Percentiles rank a stretch among this genome's conserved stretches.
phyloP scores from a whole-genome alignment of 306 rosid genomes.

The Rubus idaeus region DNA sequence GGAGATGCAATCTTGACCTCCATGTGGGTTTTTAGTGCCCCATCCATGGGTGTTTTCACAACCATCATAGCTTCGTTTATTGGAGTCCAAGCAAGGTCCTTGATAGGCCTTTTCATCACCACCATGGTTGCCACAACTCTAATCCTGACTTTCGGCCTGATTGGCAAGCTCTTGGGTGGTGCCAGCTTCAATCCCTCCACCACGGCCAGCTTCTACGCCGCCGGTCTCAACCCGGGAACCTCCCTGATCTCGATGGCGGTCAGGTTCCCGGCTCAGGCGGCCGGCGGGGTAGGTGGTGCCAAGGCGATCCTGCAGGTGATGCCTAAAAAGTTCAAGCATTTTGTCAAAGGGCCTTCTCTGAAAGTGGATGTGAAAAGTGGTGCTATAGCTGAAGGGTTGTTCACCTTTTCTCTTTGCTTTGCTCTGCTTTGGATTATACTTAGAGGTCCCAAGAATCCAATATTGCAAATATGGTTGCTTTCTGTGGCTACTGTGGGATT shows the following conservation, averaged over 20 bases:
- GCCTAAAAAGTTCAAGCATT: slow-evolving; percentile 33
- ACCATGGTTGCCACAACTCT: slow-evolving; percentile 31
- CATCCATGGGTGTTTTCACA: slow-evolving; percentile 38
- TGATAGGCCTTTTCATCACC: slow-evolving; percentile 40
- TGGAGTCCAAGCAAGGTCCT: slow-evolving; percentile 34
- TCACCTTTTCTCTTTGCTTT: slow-evolving; percentile 45
- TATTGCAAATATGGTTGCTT: slow-evolving; percentile 51
- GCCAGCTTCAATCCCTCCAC: slow-evolving; percentile 57
- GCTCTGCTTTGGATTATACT: slow-evolving; percentile 38
- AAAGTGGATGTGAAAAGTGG: slow-evolving; percentile 57
- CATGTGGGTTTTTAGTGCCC: slow-evolving; percentile 48
- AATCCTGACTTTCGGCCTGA: slow-evolving; percentile 24
- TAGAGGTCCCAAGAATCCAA: slow-evolving; percentile 46
- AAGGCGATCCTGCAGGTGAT: slow-evolving; percentile 34
- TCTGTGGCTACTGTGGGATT: slow-evolving; percentile 45
- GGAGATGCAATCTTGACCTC: slow-evolving; percentile 59
- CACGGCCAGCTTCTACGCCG: slow-evolving; percentile 36
- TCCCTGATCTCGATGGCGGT: slow-evolving; percentile 39
- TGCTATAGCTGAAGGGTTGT: slow-evolving; percentile 47
- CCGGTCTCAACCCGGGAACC: slow-evolving; percentile 28
- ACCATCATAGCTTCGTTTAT: slow-evolving; percentile 30
- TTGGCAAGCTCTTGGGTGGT: slow-evolving; percentile 38
- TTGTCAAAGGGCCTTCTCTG: slow-evolving; percentile 58
- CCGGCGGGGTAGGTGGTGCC: slow-evolving; percentile 47
- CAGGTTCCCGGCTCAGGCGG: slow-evolving; percentile 51